Evolutionary conservation across 768 basidiomycete species (phyloP).

Genomic region (Tulasnella sp.): DNA sequence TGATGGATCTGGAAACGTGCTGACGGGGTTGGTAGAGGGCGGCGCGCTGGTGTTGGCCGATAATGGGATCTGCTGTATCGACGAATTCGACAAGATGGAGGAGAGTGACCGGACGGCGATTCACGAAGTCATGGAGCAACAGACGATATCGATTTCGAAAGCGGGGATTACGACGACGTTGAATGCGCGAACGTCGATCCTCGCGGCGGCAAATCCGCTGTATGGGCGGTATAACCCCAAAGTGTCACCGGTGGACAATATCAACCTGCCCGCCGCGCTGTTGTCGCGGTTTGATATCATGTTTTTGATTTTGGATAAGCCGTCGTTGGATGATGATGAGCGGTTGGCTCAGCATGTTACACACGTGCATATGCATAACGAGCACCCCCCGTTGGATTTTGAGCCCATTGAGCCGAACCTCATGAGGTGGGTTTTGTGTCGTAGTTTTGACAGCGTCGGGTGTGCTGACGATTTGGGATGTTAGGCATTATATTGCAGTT

Average conservation of each 20-base stretch:
- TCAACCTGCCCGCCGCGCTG: constrained; percentile 94
- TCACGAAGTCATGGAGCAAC: constrained; percentile 99
- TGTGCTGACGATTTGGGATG: not conserved
- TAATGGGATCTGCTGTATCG: constrained; percentile 99
- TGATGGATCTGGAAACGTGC: constrained; percentile 94
- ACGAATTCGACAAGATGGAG: constrained; percentile 99
- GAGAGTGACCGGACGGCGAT: constrained; percentile 95
- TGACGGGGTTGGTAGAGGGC: constrained; percentile 80
- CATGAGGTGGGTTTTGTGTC: constrained; percentile 50
- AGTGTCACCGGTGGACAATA: constrained; percentile 95
- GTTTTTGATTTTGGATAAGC: constrained; percentile 95
- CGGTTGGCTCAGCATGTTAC: constrained; percentile 94
- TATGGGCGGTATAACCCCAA: constrained; percentile 98
- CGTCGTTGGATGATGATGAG: constrained; percentile 88
- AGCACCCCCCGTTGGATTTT: constrained; percentile 61
- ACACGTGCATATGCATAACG: constrained; percentile 92
- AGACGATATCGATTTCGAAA: constrained; percentile 98
- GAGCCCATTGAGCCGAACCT: constrained; percentile 76
- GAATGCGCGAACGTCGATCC: constrained; percentile 92
- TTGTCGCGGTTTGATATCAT: constrained; percentile 92
- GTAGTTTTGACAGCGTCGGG: constrained; percentile 1
- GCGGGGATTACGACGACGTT: constrained; percentile 97
- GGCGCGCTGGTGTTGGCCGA: constrained; percentile 98
- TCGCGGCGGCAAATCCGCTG: constrained; percentile 94
- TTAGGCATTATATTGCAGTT: constrained; percentile 85